Evolutionary conservation across 1,284 basidiomycete species (phyloP), one percentile per base, ranked within the genome.

Genomic region (Ceratobasidium sp.): DNA sequence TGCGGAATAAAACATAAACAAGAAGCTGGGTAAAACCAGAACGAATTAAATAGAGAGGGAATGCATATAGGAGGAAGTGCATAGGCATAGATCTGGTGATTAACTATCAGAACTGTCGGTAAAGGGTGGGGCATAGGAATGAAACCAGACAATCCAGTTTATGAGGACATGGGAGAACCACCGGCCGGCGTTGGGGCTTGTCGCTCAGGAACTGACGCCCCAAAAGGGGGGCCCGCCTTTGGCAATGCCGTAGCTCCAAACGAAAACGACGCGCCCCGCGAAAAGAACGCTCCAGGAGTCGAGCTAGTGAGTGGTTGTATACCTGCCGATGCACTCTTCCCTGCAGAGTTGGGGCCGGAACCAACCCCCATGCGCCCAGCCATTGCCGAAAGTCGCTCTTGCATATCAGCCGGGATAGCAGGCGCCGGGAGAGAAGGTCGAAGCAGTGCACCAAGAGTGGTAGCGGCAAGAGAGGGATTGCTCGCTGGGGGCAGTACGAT

Each of bases 331-430:
- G 44, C 44, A 22, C 13, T 49, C 40, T 25, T 34, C 32, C 22
- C 25, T 15, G 46, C 46, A 19, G 64, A 2, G 25, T 37, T 22
- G 11, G 56, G 9, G 7, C 22, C 25, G 22, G 69, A 8, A 13
- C 70, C 59, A 17, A 74, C 70, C n/a, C 70, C 70, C 70, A 74
- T 62, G n/a, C 70, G 70, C 5, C 70, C 70, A 2, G 70, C 70
- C 70, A 74, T 74, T 32, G 70, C 70, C 7, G 57, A 51, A 25
- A 74, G 54, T 22, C 70, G 43, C 0, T 64, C 70, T 25, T 74
- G 57, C 57, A 74, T 74, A 13, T 74, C 70, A 6, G 59, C 13
- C 13, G 70, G 59, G 34, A 74, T 74, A 5, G 44, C 49, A n/a
- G 70, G 70, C 6, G 70, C 40, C 4, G 70, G 57, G 22, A 52